A percentile compares a stretch with the other conserved stretches of the same genome.
Evolutionary conservation across 208 protist species (phyloP).

Genomic region (Plasmodiophora brassicae): DNA sequence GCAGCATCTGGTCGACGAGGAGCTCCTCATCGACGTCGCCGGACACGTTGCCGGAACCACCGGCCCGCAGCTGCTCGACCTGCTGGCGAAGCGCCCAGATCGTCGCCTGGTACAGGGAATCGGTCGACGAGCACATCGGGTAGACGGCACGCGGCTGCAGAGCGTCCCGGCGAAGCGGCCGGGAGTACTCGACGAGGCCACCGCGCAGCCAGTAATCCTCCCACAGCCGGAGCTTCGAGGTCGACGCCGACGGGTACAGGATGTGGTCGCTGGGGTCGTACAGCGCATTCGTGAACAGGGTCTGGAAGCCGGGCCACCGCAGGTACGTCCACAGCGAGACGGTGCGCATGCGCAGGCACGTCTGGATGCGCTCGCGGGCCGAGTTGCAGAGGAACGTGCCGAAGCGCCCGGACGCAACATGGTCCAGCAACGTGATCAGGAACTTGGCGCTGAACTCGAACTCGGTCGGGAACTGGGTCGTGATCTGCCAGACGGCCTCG

Average conservation of each 20-base stretch:
- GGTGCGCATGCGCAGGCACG: not conserved
- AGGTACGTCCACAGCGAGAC: constrained; percentile 33
- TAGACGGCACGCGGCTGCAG: not conserved
- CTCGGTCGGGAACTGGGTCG: constrained; percentile 4
- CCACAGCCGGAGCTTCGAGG: not conserved
- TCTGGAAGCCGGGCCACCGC: not conserved
- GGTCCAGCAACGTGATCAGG: constrained; percentile 48
- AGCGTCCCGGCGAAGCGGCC: not conserved
- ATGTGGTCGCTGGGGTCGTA: not conserved
- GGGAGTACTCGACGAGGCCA: not conserved
- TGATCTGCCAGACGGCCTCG: constrained; percentile 55
- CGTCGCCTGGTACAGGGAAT: not conserved
- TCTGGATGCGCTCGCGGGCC: not conserved
- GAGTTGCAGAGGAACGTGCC: constrained; percentile 57
- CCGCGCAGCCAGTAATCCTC: not conserved
- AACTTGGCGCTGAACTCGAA: constrained; percentile 61
- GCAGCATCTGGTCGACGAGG: too few species aligned
- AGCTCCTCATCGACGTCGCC: too few species aligned
- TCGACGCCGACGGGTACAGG: not conserved
- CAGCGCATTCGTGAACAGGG: not conserved
- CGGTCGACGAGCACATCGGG: not conserved
- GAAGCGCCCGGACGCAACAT: constrained; percentile 31
- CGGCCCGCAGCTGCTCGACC: not conserved
- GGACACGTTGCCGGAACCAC: too few species aligned
- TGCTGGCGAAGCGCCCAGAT: not conserved